Evolutionary conservation across 768 basidiomycete species (phyloP).

Genomic region (Boletus reticulatus): DNA sequence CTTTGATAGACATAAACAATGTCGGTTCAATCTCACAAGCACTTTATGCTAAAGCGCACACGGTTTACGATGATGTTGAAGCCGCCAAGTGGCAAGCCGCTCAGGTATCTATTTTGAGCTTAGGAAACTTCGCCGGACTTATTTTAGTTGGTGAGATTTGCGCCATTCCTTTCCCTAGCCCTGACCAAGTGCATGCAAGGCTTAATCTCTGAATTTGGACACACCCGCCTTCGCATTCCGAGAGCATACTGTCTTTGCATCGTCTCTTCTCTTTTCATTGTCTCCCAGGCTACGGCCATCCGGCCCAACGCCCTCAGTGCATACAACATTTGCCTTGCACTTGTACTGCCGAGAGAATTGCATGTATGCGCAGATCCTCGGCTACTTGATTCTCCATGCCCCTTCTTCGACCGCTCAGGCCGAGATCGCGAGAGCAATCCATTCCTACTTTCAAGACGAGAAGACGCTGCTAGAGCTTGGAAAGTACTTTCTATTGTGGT

Average conservation of each 20-base stretch:
- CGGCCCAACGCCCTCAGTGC: constrained; percentile 13
- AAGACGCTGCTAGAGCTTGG: neutral
- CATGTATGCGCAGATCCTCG: neutral
- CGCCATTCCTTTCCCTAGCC: neutral
- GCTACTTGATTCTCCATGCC: neutral
- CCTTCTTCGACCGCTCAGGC: neutral
- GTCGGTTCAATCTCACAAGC: constrained; percentile 77
- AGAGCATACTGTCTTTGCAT: constrained; percentile 69
- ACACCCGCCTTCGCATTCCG: constrained; percentile 55
- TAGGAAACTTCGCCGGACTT: constrained; percentile 80
- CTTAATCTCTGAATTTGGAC: constrained; percentile 62
- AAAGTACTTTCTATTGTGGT: too few species aligned
- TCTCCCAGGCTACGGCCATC: constrained; percentile 66
- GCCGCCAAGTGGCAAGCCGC: constrained; percentile 76
- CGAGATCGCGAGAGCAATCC: neutral
- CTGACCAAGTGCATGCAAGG: constrained; percentile 38
- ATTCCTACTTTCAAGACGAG: neutral
- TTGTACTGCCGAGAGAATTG: neutral
- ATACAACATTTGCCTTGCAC: neutral
- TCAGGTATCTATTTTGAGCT: constrained; percentile 80
- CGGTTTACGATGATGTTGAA: constrained; percentile 61
- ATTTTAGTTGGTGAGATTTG: constrained; percentile 60
- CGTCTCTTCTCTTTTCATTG: constrained; percentile 63
- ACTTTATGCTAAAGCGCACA: constrained; percentile 57
- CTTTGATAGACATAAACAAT: constrained; percentile 70